phyloP scores from a whole-genome alignment of 768 basidiomycete genomes.

The Boletus subcaerulescens region DNA sequence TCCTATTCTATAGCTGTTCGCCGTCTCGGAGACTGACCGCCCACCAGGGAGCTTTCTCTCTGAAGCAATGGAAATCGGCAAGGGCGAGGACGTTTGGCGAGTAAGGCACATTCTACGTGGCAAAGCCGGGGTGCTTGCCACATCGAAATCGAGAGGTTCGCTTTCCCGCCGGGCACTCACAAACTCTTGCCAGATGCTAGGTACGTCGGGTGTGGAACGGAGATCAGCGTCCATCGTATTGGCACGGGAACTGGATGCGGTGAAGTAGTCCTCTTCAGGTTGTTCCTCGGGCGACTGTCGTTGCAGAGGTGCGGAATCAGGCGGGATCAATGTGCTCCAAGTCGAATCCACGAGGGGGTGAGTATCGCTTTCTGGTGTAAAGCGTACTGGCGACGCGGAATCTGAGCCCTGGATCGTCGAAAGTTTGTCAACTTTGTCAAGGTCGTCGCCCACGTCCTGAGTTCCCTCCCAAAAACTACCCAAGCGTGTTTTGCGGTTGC shows the following conservation, averaged over 20 bases:
- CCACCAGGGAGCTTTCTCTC: conserved; percentile 34
- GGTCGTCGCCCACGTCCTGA: conserved; percentile 52
- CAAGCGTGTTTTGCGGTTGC: conserved; percentile 52
- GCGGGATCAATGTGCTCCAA: conserved; percentile 4
- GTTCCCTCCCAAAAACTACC: conserved; percentile 79
- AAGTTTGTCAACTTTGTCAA: conserved; percentile 16
- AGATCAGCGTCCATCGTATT: conserved; percentile 18
- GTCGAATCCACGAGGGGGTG: conserved; percentile 3
- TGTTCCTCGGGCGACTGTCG: conserved; percentile 25
- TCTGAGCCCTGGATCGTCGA: conserved; percentile 25
- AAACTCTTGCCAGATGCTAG: conserved; percentile 29
- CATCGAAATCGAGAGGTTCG: conserved; percentile 29
- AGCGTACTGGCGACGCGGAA: conserved; percentile 21
- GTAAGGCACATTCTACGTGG: conserved; percentile 54
- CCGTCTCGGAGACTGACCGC: conserved; percentile 32
- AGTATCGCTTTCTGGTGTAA: conserved; percentile 5
- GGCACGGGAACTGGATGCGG: conserved; percentile 24
- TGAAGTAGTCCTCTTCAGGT: conserved; percentile 32
- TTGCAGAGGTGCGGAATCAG: conserved; percentile 17
- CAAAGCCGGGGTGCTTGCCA: conserved; percentile 44
- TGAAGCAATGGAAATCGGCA: conserved; percentile 42
- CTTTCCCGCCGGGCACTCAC: conserved; percentile 24
- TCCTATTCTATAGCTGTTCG: conserved; percentile 35
- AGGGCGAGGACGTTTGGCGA: conserved; percentile 63
- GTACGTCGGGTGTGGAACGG: conserved; percentile 14